Conservation (phyloP, 805 yeast genomes). For the Starmerella potacharoeniae region DNA sequence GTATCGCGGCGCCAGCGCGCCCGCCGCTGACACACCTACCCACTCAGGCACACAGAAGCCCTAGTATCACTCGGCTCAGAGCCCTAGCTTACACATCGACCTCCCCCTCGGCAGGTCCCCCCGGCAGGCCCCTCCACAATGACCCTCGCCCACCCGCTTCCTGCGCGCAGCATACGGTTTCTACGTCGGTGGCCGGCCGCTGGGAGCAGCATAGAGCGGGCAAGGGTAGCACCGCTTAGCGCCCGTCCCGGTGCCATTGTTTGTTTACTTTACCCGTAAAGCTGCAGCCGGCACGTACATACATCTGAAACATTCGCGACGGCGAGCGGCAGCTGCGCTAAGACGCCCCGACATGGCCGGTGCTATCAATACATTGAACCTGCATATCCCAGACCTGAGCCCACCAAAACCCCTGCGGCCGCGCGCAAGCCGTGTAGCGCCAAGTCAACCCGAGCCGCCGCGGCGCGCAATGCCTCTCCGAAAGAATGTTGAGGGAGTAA, state of each 20-base stretch:
- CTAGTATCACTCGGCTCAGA: background rate
- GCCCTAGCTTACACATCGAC: background rate
- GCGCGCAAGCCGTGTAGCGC: background rate
- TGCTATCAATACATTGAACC: background rate
- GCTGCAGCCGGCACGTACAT: background rate
- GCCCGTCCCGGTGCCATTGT: background rate
- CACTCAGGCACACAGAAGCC: background rate
- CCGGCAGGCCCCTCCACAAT: background rate
- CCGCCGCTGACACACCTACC: background rate
- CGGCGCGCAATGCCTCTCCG: background rate
- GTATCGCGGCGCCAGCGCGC: background rate
- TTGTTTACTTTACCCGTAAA: background rate
- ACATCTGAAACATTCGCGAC: slow-evolving; percentile 2
- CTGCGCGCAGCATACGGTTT: too few relatives aligned
- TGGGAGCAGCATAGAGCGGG: background rate
- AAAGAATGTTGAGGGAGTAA: background rate
- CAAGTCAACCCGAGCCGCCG: background rate
- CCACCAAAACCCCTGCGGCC: background rate
- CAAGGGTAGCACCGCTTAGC: background rate
- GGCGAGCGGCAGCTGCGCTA: background rate
- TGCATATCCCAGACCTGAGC: background rate
- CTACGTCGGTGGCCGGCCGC: too few relatives aligned
- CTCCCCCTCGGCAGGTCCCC: background rate
- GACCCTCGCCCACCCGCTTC: too few relatives aligned
- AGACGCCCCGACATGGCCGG: background rate